phyloP scores from a whole-genome alignment of 1,284 basidiomycete genomes.

The Rhodotorula glutinis region DNA sequence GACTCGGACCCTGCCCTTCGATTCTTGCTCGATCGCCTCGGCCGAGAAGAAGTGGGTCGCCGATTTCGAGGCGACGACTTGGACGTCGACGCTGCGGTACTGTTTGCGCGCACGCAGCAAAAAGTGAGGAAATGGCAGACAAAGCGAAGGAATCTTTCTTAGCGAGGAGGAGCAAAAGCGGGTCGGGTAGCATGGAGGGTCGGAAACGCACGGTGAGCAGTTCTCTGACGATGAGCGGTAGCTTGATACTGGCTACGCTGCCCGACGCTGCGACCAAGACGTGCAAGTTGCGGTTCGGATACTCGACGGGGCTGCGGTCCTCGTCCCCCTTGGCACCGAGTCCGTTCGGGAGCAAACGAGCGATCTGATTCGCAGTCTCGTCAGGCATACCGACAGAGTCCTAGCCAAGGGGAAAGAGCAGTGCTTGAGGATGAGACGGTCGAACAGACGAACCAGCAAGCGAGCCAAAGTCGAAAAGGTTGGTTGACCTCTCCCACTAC shows the following conservation, averaged over 20 bases:
- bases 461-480: constrained; percentile 10
- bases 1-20: constrained; percentile 58
- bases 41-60: constrained; percentile 74
- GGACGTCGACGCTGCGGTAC: constrained; percentile 70
- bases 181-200: not conserved
- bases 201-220: constrained; percentile 62
- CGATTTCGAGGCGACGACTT: constrained; percentile 76
- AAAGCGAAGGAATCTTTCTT: not conserved
- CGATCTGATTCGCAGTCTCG: too few species aligned
- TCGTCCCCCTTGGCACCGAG: constrained; percentile 38
- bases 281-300: constrained; percentile 51
- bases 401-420: not conserved
- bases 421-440: not conserved
- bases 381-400: not conserved
- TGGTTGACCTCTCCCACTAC: not conserved
- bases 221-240: constrained; percentile 78
- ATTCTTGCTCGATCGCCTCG: constrained; percentile 54
- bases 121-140: not conserved
- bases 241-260: constrained; percentile 91
- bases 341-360: constrained; percentile 32
- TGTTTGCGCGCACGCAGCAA: constrained; percentile 44
- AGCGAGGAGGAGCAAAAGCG: not conserved
- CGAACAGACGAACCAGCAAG: not conserved
- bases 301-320: constrained; percentile 31
- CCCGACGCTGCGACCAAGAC: constrained; percentile 84